Evolutionary conservation across 768 basidiomycete species (phyloP), one percentile per base, ranked within the genome.

Genomic region (Flagelloscypha sp.): DNA sequence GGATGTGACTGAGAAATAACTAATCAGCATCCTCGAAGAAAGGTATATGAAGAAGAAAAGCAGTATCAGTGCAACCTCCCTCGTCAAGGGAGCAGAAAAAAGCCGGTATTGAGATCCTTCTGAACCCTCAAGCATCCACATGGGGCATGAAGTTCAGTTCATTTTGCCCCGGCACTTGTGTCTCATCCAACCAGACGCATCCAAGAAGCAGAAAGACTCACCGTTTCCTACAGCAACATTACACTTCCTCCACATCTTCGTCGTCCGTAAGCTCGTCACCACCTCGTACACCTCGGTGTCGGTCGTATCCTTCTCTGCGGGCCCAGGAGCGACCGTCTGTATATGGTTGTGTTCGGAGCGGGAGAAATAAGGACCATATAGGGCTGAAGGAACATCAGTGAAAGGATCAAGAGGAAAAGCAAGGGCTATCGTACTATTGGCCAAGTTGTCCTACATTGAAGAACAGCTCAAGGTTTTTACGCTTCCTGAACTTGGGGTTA

Each of bases 251-350:
- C 2, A 76, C 72, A 7, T 75, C 76, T 6, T 77, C 78, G 15
- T 92, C 90, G 46, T 90, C 87, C 3, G 94, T 97, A 42, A 97
- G 60, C 49, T 92, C 88, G 39, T 93, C 94, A 12, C 80, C 84
- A 21, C 63, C 65, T n/a, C 69, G 59, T 3, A 92, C 55, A 4
- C 84, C 82, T 2, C 56, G 50, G 44, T 85, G 81, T 12, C 65
- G 57, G 27, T 72, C 66, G 44, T 76, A 72, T 10, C 85, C 88
- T 7, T 68, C 61, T 13, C 68, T 65, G 11, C 85, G 75, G 9
- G 77, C 80, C 88, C 87, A 93, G 0, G 70, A 65, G 39, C 74
- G 70, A 2, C 95, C 95, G 49, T 97, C 83, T 0, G 86, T 84
- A 38, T 84, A 81, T 0, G 94, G 89, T 37, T 73, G 72, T 18